Percentiles rank a stretch among this genome's conserved stretches.
These are phyloP conservation scores for Fusarium compactum DNA, from an alignment of 2,329 filamentous ascomycete species.

Conservation along the genomic window DNA sequence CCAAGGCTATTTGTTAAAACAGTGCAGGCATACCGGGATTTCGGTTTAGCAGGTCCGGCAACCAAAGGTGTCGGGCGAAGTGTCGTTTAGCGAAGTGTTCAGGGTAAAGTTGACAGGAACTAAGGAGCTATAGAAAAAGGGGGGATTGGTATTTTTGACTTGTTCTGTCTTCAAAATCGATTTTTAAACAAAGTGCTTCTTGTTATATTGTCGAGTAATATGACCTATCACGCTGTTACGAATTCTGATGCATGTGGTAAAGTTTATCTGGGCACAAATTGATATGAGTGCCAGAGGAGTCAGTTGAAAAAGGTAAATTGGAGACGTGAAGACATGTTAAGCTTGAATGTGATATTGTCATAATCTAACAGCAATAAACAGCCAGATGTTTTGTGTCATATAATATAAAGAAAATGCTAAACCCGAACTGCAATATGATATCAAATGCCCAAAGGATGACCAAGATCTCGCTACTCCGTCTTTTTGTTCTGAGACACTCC, in stretches of 20 bases:
- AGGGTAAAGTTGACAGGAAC: not conserved
- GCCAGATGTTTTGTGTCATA: slow-evolving; percentile 6
- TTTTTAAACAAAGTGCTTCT: slow-evolving; percentile 7
- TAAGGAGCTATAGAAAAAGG: slow-evolving; percentile 1
- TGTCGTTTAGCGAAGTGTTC: not conserved
- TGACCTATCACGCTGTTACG: slow-evolving; percentile 13
- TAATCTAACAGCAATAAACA: slow-evolving; percentile 12
- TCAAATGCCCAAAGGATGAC: slow-evolving; percentile 32
- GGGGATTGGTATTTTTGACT: not conserved
- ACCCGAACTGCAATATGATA: slow-evolving; percentile 34
- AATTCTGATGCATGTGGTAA: not conserved
- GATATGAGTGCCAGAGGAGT: not conserved
- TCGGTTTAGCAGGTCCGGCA: slow-evolving; percentile 1
- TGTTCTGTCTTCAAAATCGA: not conserved
- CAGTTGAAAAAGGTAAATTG: not conserved
- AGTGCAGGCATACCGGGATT: not conserved
- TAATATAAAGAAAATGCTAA: slow-evolving; percentile 6
- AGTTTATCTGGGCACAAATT: not conserved
- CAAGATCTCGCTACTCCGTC: slow-evolving; percentile 4
- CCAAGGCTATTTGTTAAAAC: not conserved
- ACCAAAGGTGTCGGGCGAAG: not conserved
- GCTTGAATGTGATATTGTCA: slow-evolving; percentile 2
- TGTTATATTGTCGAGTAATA: slow-evolving; percentile 5
- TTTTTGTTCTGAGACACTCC: slow-evolving; percentile 23
- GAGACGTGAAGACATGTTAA: not conserved